Conservation (phyloP, 805 yeast genomes). For the Sugiyamaella americana region DNA sequence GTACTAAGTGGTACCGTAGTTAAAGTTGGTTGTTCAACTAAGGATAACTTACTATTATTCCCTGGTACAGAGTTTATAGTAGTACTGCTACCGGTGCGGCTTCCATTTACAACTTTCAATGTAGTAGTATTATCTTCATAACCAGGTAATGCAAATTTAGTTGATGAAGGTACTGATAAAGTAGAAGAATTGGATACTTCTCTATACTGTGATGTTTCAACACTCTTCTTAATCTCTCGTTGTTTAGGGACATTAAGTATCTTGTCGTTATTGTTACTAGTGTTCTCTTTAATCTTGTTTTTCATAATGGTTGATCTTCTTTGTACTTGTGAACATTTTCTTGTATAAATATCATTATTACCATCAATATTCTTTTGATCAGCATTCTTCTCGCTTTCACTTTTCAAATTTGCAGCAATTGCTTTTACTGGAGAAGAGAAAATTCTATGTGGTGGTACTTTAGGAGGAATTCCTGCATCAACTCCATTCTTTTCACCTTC, state of each 20-base stretch:
- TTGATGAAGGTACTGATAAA: neutral
- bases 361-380: too few relatives aligned
- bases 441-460: constrained; percentile 23
- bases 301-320: neutral
- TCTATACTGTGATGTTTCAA: neutral
- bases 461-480: constrained; percentile 27
- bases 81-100: constrained; percentile 7
- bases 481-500: constrained; percentile 1
- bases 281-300: neutral
- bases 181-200: neutral
- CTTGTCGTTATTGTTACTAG: neutral
- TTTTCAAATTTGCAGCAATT: too few relatives aligned
- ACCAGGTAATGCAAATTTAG: constrained; percentile 17
- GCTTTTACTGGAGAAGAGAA: neutral
- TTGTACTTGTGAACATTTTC: constrained; percentile 17
- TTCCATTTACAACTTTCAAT: constrained; percentile 17
- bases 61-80: constrained; percentile 3
- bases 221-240: neutral
- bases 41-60: too few relatives aligned
- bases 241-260: neutral
- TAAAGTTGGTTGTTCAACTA: too few relatives aligned
- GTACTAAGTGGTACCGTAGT: too few relatives aligned
- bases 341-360: constrained; percentile 9
- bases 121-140: constrained; percentile 15
- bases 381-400: neutral